These are phyloP conservation scores for Phytopythium cucurbitacearum DNA, from an alignment of 352 stramenopile species.

Conservation along the genomic window DNA sequence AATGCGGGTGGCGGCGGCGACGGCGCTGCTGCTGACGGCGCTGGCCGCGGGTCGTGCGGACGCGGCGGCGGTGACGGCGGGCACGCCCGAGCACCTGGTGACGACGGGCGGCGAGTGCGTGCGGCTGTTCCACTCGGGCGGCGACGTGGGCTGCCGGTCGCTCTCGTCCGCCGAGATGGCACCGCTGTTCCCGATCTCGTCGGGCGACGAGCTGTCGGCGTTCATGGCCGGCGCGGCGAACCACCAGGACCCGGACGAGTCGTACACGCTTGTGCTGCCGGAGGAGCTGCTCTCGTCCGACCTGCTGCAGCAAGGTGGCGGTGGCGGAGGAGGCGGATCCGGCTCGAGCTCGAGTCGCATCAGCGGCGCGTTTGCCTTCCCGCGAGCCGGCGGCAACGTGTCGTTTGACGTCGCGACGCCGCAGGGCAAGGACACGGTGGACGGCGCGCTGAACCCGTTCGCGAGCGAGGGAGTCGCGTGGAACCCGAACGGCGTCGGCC, in stretches of 20 bases:
- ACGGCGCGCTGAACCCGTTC: conserved; percentile 72
- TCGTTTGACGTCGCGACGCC: conserved; percentile 49
- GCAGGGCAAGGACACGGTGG: conserved; percentile 54
- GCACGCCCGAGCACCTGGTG: conserved; percentile 57
- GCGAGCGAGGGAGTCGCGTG: conserved; percentile 43
- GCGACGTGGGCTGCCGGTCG: conserved; percentile 62
- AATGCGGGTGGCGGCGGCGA: conserved; percentile 3
- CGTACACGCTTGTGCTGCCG: conserved; percentile 64
- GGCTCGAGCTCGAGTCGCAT: conserved; percentile 27
- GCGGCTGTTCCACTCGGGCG: conserved; percentile 68
- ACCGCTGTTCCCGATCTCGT: conserved; percentile 43
- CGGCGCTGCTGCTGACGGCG: conserved; percentile 13
- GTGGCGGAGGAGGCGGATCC: background rate
- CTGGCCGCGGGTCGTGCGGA: conserved; percentile 10
- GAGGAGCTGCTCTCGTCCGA: conserved; percentile 51
- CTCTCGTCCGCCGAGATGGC: conserved; percentile 51
- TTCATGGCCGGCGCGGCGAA: conserved; percentile 31
- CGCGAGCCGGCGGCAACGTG: conserved; percentile 34
- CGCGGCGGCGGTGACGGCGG: conserved; percentile 55
- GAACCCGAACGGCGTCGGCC: conserved; percentile 52
- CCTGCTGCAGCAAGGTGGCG: conserved; percentile 9
- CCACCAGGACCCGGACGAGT: conserved; percentile 18
- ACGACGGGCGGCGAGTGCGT: conserved; percentile 66
- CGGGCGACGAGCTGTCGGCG: conserved; percentile 27
- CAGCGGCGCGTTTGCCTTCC: conserved; percentile 55